Conservation (phyloP, 1,139 yeast species). For the Scheffersomyces cryptocercus region DNA sequence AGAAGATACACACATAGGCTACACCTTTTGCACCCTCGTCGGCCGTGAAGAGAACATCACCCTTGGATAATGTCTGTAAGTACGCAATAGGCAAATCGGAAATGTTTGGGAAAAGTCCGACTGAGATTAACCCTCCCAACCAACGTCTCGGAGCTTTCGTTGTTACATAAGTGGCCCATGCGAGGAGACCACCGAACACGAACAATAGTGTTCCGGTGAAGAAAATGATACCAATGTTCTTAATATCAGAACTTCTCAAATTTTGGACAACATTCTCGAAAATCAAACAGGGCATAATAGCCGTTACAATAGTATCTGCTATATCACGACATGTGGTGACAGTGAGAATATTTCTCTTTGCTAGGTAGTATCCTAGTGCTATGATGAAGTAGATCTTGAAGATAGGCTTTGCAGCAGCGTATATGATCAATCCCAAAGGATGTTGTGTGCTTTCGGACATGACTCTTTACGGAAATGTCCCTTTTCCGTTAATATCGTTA, state of each 20-base stretch:
- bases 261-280: constrained; percentile 75
- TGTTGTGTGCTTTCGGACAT: constrained; percentile 1
- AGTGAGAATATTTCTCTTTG: constrained; percentile 64
- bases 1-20: constrained; percentile 80
- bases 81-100: constrained; percentile 91
- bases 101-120: constrained; percentile 66
- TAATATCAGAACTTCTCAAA: constrained; percentile 69
- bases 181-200: constrained; percentile 36
- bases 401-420: constrained; percentile 82
- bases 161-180: constrained; percentile 29
- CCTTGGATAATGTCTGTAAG: constrained; percentile 74
- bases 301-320: constrained; percentile 69
- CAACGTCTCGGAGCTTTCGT: constrained; percentile 66
- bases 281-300: constrained; percentile 75
- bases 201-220: constrained; percentile 54
- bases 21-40: constrained; percentile 75
- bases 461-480: not conserved
- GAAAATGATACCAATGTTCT: constrained; percentile 71
- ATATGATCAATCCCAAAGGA: constrained; percentile 69
- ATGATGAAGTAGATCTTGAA: constrained; percentile 80
- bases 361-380: constrained; percentile 66
- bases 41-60: constrained; percentile 54
- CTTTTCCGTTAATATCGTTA: no score
- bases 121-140: constrained; percentile 75
- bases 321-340: constrained; percentile 76